Conservation (phyloP, 2,329 filamentous ascomycete genomes). For the Trichoderma sp. region DNA sequence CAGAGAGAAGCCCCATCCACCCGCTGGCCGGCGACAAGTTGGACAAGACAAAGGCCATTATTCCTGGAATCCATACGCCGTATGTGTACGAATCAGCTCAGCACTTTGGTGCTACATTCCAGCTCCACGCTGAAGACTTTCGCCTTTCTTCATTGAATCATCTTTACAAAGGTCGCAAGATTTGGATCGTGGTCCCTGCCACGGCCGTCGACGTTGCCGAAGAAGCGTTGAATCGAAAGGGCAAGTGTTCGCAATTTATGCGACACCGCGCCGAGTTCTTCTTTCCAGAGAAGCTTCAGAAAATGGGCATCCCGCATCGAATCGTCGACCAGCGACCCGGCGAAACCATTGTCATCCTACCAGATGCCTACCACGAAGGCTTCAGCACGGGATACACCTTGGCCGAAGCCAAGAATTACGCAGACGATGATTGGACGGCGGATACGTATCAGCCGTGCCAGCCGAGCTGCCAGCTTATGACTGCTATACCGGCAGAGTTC, state of each 20-base stretch:
- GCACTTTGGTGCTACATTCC: constrained; percentile 46
- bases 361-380: constrained; percentile 47
- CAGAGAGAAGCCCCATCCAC: constrained; percentile 44
- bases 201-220: constrained; percentile 44
- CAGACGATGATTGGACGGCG: constrained; percentile 43
- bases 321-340: constrained; percentile 46
- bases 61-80: constrained; percentile 47
- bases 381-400: constrained; percentile 49
- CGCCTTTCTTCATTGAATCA: constrained; percentile 46
- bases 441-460: constrained; percentile 44
- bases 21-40: constrained; percentile 45
- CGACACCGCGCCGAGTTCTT: constrained; percentile 48
- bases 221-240: constrained; percentile 40
- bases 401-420: constrained; percentile 48
- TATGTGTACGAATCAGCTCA: constrained; percentile 48
- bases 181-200: constrained; percentile 46
- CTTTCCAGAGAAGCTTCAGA: constrained; percentile 46
- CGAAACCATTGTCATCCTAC: constrained; percentile 47
- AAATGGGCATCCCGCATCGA: constrained; percentile 44
- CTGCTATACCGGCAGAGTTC: constrained; percentile 44
- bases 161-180: constrained; percentile 47
- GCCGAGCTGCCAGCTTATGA: constrained; percentile 40
- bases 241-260: constrained; percentile 47
- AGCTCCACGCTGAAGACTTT: constrained; percentile 48
- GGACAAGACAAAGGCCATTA: constrained; percentile 44